These are phyloP conservation scores for Solanum hybrid DNA, from an alignment of 305 asterid species.

Conservation along the genomic window DNA sequence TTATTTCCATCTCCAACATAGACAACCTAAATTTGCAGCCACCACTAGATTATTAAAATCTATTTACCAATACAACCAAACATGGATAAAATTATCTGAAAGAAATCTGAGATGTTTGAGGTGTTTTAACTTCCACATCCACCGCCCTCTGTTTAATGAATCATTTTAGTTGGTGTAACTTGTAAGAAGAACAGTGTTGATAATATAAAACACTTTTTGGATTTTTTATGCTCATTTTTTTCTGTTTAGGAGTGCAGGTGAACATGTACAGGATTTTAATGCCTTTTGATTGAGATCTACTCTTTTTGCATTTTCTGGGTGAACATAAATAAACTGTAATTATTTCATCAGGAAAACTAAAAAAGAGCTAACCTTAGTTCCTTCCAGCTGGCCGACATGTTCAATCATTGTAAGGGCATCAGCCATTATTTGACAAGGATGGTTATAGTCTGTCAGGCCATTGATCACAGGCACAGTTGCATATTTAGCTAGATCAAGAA, in stretches of 20 bases:
- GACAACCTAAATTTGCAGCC: conserved; percentile 49
- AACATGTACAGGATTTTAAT: neutral
- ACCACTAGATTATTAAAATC: neutral
- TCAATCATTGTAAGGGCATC: conserved; percentile 94
- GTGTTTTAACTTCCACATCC: neutral
- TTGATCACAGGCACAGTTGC: conserved; percentile 82
- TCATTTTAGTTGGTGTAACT: neutral
- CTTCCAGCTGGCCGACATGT: conserved; percentile 73
- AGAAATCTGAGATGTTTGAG: neutral
- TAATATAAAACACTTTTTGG: neutral
- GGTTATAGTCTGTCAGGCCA: conserved; percentile 88
- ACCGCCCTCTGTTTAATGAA: neutral
- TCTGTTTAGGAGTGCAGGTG: neutral
- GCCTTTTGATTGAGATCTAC: neutral
- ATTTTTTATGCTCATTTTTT: neutral
- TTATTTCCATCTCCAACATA: conserved; percentile 98
- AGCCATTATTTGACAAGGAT: conserved; percentile 97
- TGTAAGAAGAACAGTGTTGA: neutral
- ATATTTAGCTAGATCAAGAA: conserved; percentile 79
- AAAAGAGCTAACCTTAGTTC: conserved; percentile 50
- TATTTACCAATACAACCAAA: neutral
- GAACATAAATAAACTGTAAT: neutral
- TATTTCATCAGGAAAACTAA: neutral
- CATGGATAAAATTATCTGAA: neutral
- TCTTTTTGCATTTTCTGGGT: neutral